These are phyloP conservation scores for Scheffersomyces segobiensis DNA, from an alignment of 1,139 yeast species.

Conservation along the genomic window DNA sequence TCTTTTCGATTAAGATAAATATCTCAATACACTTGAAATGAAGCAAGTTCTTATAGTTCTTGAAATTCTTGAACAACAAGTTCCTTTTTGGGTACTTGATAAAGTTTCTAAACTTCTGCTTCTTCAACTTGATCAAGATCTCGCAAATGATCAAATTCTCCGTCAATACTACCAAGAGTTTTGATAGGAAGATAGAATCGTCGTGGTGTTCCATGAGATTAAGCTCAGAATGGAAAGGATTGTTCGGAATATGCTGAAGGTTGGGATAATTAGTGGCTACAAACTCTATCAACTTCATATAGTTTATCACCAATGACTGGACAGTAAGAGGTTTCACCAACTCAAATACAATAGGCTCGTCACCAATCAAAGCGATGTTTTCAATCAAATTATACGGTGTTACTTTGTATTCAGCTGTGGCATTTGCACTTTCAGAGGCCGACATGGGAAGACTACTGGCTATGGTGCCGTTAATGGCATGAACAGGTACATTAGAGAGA, in stretches of 20 bases:
- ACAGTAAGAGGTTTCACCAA: constrained; percentile 29
- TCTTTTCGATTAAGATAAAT: constrained; percentile 29
- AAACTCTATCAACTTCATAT: constrained; percentile 26
- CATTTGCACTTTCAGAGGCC: neutral
- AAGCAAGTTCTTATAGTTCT: constrained; percentile 26
- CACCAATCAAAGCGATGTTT: constrained; percentile 13
- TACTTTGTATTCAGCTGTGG: constrained; percentile 11
- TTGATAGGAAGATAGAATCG: constrained; percentile 35
- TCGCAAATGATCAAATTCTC: constrained; percentile 32
- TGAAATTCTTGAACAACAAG: constrained; percentile 19
- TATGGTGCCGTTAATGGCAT: neutral
- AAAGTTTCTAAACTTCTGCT: constrained; percentile 24
- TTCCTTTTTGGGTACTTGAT: constrained; percentile 18
- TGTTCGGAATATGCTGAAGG: constrained; percentile 4
- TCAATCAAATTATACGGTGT: constrained; percentile 15
- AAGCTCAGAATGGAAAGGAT: constrained; percentile 10
- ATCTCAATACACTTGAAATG: constrained; percentile 32
- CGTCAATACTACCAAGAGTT: constrained; percentile 29
- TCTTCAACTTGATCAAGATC: constrained; percentile 31
- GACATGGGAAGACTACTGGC: neutral
- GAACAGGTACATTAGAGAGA: neutral
- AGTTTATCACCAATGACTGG: constrained; percentile 26
- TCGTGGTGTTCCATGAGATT: constrained; percentile 27
- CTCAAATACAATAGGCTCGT: constrained; percentile 16
- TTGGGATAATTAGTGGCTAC: constrained; percentile 21